Evolutionary conservation across 1,284 basidiomycete genomes (phyloP).

Genomic region (Malassezia equina): DNA sequence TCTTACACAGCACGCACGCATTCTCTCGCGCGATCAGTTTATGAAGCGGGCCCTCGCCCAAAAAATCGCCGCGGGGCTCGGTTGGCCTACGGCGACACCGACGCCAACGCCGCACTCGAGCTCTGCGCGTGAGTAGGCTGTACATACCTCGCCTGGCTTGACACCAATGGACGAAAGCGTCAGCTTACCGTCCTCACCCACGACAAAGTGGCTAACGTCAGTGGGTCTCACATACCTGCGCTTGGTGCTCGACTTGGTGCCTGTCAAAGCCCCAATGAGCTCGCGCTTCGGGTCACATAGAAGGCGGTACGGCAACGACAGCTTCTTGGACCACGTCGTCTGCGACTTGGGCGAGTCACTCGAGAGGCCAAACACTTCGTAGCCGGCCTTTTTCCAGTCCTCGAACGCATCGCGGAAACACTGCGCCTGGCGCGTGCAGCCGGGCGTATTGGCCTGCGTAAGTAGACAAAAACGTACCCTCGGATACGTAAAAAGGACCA

Average conservation of each 20-base stretch:
- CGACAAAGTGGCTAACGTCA: constrained; percentile 34
- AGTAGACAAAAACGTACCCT: constrained; percentile 2
- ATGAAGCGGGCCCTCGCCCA: constrained; percentile 37
- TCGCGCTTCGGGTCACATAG: constrained; percentile 74
- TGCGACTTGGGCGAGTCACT: constrained; percentile 70
- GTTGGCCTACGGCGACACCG: constrained; percentile 21
- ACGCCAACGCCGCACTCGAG: constrained; percentile 6
- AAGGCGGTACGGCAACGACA: constrained; percentile 69
- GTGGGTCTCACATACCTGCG: constrained; percentile 13
- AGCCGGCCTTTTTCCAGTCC: constrained; percentile 62
- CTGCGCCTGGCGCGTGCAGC: constrained; percentile 38
- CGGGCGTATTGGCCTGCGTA: constrained; percentile 27
- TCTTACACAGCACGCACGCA: constrained; percentile 27
- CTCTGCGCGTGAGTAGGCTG: constrained; percentile 5
- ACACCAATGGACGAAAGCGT: constrained; percentile 24
- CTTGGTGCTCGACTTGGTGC: constrained; percentile 60
- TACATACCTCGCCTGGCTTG: constrained; percentile 28
- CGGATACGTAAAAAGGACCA: constrained; percentile 30
- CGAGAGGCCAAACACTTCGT: constrained; percentile 73
- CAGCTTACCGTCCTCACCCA: constrained; percentile 28
- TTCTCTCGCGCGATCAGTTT: constrained; percentile 44
- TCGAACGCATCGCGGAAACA: constrained; percentile 63
- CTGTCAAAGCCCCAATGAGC: constrained; percentile 71
- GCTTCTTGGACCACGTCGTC: constrained; percentile 51
- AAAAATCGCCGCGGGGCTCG: constrained; percentile 36